Percentiles rank a stretch among this genome's conserved stretches.
phyloP scores from a whole-genome alignment of 306 rosid genomes.

The Medicago ruthenica region DNA sequence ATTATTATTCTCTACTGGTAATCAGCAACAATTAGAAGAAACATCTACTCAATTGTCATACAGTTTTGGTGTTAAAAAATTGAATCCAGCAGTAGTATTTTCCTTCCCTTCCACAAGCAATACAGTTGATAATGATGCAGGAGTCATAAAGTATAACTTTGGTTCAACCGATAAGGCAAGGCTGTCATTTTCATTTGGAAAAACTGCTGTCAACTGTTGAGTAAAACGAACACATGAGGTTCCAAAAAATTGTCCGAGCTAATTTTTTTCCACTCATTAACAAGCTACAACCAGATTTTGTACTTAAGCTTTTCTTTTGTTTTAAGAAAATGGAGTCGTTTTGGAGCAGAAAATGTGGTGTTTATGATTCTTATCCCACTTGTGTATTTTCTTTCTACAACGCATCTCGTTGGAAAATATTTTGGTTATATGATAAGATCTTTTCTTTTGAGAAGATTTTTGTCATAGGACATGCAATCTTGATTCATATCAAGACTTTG shows the following conservation, averaged over 20 bases:
- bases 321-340: background rate
- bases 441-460: too few relatives aligned
- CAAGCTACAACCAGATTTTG: conserved; percentile 3
- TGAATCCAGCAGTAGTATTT: conserved; percentile 57
- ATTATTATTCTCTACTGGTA: conserved; percentile 48
- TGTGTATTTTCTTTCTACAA: too few relatives aligned
- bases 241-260: background rate
- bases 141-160: conserved; percentile 68
- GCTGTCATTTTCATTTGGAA: conserved; percentile 60
- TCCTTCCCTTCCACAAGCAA: conserved; percentile 80
- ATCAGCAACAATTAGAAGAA: conserved; percentile 50
- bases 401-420: too few relatives aligned
- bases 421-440: too few relatives aligned
- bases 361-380: too few relatives aligned
- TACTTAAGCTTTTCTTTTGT: conserved; percentile 1
- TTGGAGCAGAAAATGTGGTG: too few relatives aligned
- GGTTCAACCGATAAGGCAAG: conserved; percentile 64
- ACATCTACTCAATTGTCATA: conserved; percentile 53
- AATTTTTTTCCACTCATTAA: background rate
- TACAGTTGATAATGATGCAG: conserved; percentile 44
- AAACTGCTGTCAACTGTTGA: conserved; percentile 66
- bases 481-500: too few relatives aligned
- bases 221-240: background rate
- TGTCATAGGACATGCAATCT: too few relatives aligned
- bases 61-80: conserved; percentile 63